Percentiles rank a stretch among this genome's conserved stretches.
Conservation (phyloP, 2,329 filamentous ascomycete species). For the Aquanectria penicillioides region DNA sequence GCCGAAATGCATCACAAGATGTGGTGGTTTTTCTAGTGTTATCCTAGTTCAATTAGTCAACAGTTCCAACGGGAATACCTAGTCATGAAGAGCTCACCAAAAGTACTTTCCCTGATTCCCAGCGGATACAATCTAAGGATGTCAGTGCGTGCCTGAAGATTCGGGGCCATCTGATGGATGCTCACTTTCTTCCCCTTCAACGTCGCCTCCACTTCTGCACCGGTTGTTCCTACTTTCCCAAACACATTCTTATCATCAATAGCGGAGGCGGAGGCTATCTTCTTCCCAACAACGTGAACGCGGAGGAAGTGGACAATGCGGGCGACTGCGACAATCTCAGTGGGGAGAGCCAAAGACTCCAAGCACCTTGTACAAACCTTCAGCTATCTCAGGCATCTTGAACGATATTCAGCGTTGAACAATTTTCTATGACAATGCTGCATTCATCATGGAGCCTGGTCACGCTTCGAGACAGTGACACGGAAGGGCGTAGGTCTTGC, state of each 20-base stretch:
- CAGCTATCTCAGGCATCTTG: slow-evolving; percentile 70
- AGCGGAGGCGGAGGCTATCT: slow-evolving; percentile 74
- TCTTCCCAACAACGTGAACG: slow-evolving; percentile 85
- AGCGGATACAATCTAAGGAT: slow-evolving; percentile 64
- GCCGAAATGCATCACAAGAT: slow-evolving; percentile 89
- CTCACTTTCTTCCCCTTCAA: slow-evolving; percentile 75
- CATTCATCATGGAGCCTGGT: neutral
- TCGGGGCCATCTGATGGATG: neutral
- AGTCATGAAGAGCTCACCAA: slow-evolving; percentile 63
- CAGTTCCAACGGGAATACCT: no score
- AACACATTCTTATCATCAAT: slow-evolving; percentile 87
- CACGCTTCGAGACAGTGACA: neutral
- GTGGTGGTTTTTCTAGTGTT: slow-evolving; percentile 77
- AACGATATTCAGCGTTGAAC: neutral
- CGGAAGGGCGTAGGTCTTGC: neutral
- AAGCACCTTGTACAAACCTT: neutral
- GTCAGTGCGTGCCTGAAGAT: neutral
- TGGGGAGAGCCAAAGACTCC: no score
- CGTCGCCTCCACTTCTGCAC: slow-evolving; percentile 76
- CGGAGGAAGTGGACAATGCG: slow-evolving; percentile 87
- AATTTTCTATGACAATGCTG: neutral
- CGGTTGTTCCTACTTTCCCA: slow-evolving; percentile 87
- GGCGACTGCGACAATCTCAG: slow-evolving; percentile 65
- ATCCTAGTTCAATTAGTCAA: slow-evolving; percentile 45
- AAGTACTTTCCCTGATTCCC: slow-evolving; percentile 98